Conservation (phyloP, 2,329 filamentous ascomycete genomes). For the Cercospora sp. region DNA sequence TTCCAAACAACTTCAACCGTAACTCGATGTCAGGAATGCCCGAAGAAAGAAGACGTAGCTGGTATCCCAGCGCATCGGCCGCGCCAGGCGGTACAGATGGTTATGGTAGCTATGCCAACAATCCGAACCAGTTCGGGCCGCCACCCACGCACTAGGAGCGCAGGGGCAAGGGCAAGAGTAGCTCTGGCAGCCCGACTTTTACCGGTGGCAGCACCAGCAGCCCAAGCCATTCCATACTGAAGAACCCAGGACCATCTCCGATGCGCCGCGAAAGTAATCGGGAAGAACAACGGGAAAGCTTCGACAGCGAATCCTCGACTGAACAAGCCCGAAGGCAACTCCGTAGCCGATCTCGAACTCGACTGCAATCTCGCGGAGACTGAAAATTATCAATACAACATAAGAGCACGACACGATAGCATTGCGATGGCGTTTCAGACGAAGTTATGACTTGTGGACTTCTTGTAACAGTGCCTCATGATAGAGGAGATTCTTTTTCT, state of each 20-base stretch:
- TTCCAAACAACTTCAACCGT: slow-evolving; percentile 8
- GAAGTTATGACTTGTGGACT: not conserved
- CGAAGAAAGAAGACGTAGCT: slow-evolving; percentile 29
- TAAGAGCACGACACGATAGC: not conserved
- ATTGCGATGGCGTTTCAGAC: not conserved
- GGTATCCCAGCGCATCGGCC: slow-evolving; percentile 22
- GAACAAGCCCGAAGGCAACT: slow-evolving; percentile 13
- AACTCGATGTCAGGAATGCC: slow-evolving; percentile 4
- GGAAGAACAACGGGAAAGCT: slow-evolving; percentile 15
- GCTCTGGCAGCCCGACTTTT: not conserved
- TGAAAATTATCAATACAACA: not conserved
- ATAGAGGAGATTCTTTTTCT: not conserved
- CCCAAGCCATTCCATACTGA: slow-evolving; percentile 17
- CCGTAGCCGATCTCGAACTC: slow-evolving; percentile 16
- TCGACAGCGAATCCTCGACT: slow-evolving; percentile 19
- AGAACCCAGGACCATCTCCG: slow-evolving; percentile 13
- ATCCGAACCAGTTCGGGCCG: slow-evolving; percentile 17
- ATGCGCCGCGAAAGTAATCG: slow-evolving; percentile 13
- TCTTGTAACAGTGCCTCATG: not conserved
- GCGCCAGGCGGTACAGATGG: slow-evolving; percentile 28
- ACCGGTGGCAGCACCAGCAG: slow-evolving; percentile 1
- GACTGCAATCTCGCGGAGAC: slow-evolving; percentile 1
- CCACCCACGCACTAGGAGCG: slow-evolving; percentile 26
- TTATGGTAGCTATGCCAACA: slow-evolving; percentile 28
- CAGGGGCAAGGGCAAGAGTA: not conserved